Evolutionary conservation across 2,329 filamentous ascomycete species (phyloP), one percentile per base, ranked within the genome.

Genomic region (Pseudogymnoascus sp.): DNA sequence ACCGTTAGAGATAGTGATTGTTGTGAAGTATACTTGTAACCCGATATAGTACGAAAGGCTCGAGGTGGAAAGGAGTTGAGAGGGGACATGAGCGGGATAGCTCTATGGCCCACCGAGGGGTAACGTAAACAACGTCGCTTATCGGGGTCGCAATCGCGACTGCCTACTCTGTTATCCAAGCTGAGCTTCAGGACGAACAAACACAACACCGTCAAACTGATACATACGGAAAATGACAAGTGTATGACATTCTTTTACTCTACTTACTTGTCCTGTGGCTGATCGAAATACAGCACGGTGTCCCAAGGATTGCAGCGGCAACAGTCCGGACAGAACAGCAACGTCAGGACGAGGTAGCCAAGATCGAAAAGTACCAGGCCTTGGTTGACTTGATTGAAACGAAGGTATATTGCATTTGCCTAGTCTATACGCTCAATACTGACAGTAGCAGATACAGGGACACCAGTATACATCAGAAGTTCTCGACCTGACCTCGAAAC

Each of bases 281-380:
- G 72, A 70, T 69, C 61, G 66, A 65, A 67, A 62, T 65, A 66
- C 77, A 96, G 91, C 93, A 97, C 83, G 91, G 91, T 73, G 83
- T 96, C 75, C 84, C 90, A 71, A 89, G 92, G 72, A 82, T 84
- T 66, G 81, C 82, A 66, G 79, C 82, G 70, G 78, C 77, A 62
- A 76, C 78, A 66, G 79, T 82, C 70, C 82, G 83, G 69, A 89
- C 89, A 69, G 86, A 89, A 70, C 85, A 90, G 73, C 85, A 89
- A 72, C 84, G 84, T 64, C 81, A 85, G 68, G 84, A 87, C 74
- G 91, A 96, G 75, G 81, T 86, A 63, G 84, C 85, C 69, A 89
- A 89, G 75, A 96, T 97, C 71, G 78, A 81, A 64, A 84, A 86
- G 67, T 96, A 96, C 76, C 87, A 85, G 68, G 77, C 82, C 10